Evolutionary conservation across 371 early-diverging fungal genomes (phyloP).

Genomic region (Thermomucor indicae-seudaticae): DNA sequence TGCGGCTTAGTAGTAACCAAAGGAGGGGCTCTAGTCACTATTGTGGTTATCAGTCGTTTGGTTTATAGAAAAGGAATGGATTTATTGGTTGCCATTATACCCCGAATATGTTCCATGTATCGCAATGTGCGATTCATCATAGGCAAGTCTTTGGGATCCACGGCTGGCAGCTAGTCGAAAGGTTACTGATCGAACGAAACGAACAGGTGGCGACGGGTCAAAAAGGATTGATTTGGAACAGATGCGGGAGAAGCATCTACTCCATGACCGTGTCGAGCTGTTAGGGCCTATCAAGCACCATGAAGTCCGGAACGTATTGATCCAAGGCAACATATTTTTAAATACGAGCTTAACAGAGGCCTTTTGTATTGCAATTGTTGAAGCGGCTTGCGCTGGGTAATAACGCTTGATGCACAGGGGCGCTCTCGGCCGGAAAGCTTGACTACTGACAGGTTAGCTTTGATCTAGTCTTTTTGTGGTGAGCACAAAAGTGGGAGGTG

Average conservation of each 20-base stretch:
- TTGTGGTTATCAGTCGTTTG: conserved; percentile 92
- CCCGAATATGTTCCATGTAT: conserved; percentile 85
- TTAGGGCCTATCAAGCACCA: conserved; percentile 88
- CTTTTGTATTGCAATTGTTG: conserved; percentile 99
- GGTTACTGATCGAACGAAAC: neutral
- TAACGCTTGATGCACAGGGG: neutral
- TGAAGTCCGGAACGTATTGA: conserved; percentile 84
- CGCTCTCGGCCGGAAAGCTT: no score
- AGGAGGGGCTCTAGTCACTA: conserved; percentile 64
- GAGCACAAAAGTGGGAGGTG: conserved; percentile 98
- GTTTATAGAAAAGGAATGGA: conserved; percentile 98
- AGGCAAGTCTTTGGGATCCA: conserved; percentile 41
- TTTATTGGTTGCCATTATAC: conserved; percentile 89
- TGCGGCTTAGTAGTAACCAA: neutral
- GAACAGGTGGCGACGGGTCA: conserved; percentile 92
- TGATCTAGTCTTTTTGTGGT: conserved; percentile 85
- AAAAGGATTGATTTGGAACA: conserved; percentile 96
- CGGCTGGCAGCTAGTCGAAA: neutral
- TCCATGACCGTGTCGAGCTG: conserved; percentile 93
- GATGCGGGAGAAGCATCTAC: conserved; percentile 90
- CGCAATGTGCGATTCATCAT: conserved; percentile 90
- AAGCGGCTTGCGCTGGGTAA: conserved; percentile 90
- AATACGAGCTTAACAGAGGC: conserved; percentile 99
- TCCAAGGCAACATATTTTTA: conserved; percentile 96
- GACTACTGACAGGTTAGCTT: neutral